Base-by-base conservation (phyloP, 768 basidiomycete genomes). In the Polyporus arcularius region DNA sequence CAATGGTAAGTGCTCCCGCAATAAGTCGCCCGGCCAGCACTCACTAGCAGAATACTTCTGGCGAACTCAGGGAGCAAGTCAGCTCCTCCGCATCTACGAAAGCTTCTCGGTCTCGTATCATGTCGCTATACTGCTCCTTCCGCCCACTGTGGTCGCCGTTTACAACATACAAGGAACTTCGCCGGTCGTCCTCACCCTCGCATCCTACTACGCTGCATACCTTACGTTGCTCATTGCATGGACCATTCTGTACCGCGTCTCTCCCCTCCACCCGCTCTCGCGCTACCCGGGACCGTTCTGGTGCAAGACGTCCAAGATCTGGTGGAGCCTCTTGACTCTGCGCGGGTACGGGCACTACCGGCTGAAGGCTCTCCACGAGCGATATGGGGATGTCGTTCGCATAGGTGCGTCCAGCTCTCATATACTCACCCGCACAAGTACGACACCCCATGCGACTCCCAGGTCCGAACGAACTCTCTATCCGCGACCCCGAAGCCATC, bases 381-480 rank as follows among this genome's bases (percentile, higher is more conserved):
- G 65, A 41, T 78, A 79, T 58, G 78, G 78, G 1, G 65, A 71
- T 12, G 64, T 75, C 43, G 72, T 79, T 15, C 69, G 78, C 2
- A 71, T 71, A 26, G 78, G 78, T 76, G 41, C 4, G 70, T 39
- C 9, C 2, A 26, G 21, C 21, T 26, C 21, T 26, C 21, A 26
- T 26, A 26, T 26, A 26, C 21, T 26, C 21, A 26, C 21, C 21
- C 21, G 21, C 21, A 26, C 21, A 26, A 26, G 21, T 26, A 26
- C 21, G 21, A 26, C 21, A 2, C 21, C 21, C 21, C 21, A 26
- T 26, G 21, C 21, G 21, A 26, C 21, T 26, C 21, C 21, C 40
- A 41, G 40, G 40, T 41, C 40, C 40, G 11, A 41, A 10, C 10
- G 40, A 41, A 41, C 40, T 41, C 16, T 41, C 40, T 41, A 16